phyloP scores from a whole-genome alignment of 192 early-diverging fungal genomes.

The Radiomyces spectabilis region DNA sequence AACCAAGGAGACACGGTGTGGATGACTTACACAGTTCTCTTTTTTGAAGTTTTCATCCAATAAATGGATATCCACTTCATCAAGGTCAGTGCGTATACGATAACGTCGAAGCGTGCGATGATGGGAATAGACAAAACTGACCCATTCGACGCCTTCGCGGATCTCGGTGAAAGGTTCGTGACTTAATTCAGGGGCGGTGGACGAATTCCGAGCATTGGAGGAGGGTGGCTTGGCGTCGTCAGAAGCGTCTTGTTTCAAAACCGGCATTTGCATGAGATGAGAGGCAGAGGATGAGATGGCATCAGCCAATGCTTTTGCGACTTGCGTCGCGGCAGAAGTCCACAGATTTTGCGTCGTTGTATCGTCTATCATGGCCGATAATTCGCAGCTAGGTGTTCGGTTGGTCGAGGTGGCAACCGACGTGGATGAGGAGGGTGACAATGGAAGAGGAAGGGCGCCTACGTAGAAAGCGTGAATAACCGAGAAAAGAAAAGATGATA shows the following conservation, averaged over 20 bases:
- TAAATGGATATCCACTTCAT: constrained; percentile 8
- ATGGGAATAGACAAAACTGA: constrained; percentile 29
- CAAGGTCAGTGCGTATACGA: constrained; percentile 24
- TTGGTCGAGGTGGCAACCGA: too few species aligned
- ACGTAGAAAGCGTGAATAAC: too few species aligned
- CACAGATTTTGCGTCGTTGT: too few species aligned
- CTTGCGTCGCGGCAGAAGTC: constrained; percentile 6
- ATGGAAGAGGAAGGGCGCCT: too few species aligned
- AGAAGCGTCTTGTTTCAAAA: too few species aligned
- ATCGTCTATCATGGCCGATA: background rate
- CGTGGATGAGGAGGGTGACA: too few species aligned
- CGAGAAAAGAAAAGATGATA: background rate
- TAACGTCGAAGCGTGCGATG: constrained; percentile 16
- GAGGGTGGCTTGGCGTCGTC: too few species aligned
- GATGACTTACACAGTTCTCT: constrained; percentile 22
- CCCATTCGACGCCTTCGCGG: constrained; percentile 24
- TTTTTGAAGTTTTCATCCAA: constrained; percentile 27
- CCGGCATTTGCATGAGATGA: too few species aligned
- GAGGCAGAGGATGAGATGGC: background rate
- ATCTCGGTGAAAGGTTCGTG: constrained; percentile 25
- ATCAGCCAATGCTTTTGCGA: constrained; percentile 2
- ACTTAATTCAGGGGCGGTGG: too few species aligned
- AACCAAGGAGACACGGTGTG: too few species aligned
- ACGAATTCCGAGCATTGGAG: too few species aligned
- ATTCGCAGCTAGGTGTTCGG: too few species aligned